Conservation (phyloP, 192 early-diverging fungal genomes). For the Backusella tarrabulga region DNA sequence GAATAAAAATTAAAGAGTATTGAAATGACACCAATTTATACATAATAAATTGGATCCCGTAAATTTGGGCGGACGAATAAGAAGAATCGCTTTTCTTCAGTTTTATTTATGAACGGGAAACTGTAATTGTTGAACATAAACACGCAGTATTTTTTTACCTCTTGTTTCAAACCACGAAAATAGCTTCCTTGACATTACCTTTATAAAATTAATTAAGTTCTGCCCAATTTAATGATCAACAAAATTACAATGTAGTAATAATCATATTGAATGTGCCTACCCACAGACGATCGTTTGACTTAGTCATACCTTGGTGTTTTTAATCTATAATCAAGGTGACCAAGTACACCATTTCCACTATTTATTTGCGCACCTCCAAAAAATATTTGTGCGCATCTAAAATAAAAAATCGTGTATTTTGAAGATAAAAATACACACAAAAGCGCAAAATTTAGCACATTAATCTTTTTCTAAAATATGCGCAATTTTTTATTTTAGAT, state of each 20-base stretch:
- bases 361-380: too few relatives aligned
- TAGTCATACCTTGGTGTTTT: background rate
- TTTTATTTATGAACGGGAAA: background rate
- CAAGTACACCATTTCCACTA: background rate
- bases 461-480: too few relatives aligned
- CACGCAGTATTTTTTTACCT: background rate
- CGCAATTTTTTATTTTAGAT: too few relatives aligned
- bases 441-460: too few relatives aligned
- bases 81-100: background rate
- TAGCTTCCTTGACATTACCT: background rate
- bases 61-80: background rate
- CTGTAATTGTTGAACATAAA: background rate
- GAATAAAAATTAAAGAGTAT: background rate
- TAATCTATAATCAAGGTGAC: background rate
- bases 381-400: too few relatives aligned
- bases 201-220: background rate
- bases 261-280: too few relatives aligned
- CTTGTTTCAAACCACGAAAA: background rate
- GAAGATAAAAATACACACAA: too few relatives aligned
- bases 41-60: background rate
- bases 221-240: background rate
- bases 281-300: background rate
- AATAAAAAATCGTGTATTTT: too few relatives aligned
- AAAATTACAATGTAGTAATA: background rate
- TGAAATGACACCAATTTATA: background rate